Evolutionary conservation across 1,284 basidiomycete genomes (phyloP).

Genomic region (Boletellus deceptivus): DNA sequence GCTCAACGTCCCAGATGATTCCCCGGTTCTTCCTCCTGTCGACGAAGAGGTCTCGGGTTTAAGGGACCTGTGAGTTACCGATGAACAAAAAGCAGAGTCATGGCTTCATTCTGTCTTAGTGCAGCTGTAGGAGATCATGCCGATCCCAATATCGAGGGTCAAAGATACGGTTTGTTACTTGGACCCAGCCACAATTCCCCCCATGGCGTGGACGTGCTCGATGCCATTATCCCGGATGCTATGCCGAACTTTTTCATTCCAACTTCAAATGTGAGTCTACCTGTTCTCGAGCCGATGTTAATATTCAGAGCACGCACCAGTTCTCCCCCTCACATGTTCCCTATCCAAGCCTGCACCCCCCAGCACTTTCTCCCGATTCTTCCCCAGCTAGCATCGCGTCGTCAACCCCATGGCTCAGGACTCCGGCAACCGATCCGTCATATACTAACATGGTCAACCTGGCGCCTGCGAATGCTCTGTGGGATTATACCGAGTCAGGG

Average conservation of each 20-base stretch:
- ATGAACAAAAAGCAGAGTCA: background rate
- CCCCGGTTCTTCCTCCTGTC: constrained; percentile 19
- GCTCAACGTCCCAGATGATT: constrained; percentile 23
- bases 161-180: constrained; percentile 15
- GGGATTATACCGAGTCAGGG: background rate
- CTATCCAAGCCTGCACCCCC: constrained; percentile 8
- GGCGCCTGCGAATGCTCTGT: background rate
- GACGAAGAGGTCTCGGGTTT: constrained; percentile 24
- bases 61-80: constrained; percentile 22
- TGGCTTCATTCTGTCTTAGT: constrained; percentile 15
- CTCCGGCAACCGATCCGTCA: constrained; percentile 10
- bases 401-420: constrained; percentile 23
- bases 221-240: background rate
- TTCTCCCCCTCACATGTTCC: background rate
- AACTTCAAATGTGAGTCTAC: constrained; percentile 12
- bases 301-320: constrained; percentile 8
- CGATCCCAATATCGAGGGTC: background rate
- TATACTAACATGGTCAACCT: background rate
- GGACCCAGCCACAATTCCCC: background rate
- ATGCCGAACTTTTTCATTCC: background rate
- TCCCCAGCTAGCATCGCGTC: constrained; percentile 26
- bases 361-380: constrained; percentile 27
- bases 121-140: constrained; percentile 3
- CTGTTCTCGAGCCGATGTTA: background rate
- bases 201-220: background rate